Evolutionary conservation across 2,329 filamentous ascomycete species (phyloP), one percentile per base, ranked within the genome.

Genomic region (Chrysosporium keratinophilum): DNA sequence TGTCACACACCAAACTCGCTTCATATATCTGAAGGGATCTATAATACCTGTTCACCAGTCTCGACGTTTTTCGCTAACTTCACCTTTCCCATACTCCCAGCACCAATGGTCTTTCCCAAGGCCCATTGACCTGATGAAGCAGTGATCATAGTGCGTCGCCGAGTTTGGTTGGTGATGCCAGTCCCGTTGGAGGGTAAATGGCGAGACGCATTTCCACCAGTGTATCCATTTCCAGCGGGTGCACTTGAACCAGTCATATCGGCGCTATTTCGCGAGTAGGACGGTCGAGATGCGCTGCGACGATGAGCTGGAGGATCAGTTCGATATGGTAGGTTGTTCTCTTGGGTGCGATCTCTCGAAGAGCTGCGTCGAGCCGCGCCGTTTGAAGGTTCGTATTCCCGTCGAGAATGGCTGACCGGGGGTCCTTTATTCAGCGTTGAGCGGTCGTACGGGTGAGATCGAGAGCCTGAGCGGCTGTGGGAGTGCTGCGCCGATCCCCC

Each of bases 31-130:
- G n/a, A 6, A 20, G 17, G 33, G 17, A 33, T 37, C 44, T 14
- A 34, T 72, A 78, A 63, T 73, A 90, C 88, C 82, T 96, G 87
- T 75, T 97, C 93, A 62, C 85, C 87, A 17, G 87, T 87, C 64
- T 95, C 90, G 61, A 85, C 79, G 70, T 94, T 94, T 63, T 87
- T 87, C 20, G 93, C 93, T 61, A 98, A 76, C 74, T 97, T 97
- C 58, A 98, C 93, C 71, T 97, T 97, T 60, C 93, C 93, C 93
- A 98, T 98, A 70, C 91, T 97, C 49, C 93, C 93, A 51, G 90
- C 89, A 56, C 93, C 93, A 64, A 98, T 93, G 2, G 93, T 97
- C 76, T 97, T 97, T 56, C 91, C 91, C 50, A 98, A 76, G 54
- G 89, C 83, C 89, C 91, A 98, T 75, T 90, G 88, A 55, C 93